phyloP scores from a whole-genome alignment of 441 rosid genomes.

The Manihot esculenta region DNA sequence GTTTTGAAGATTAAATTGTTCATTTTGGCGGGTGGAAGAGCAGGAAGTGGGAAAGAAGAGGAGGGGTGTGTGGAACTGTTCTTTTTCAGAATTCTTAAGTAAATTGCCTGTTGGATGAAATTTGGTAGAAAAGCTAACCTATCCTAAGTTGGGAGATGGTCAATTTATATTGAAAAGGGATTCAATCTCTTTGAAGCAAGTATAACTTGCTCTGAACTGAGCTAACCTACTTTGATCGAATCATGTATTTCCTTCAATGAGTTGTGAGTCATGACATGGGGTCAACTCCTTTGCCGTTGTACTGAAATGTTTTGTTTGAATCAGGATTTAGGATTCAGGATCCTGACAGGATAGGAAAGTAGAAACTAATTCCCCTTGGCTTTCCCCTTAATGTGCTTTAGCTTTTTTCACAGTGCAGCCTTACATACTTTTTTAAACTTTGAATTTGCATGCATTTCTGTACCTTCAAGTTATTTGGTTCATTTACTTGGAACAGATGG shows the following conservation, averaged over 20 bases:
- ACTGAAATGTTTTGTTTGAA: neutral
- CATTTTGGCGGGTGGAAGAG: no score
- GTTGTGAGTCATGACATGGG: no score
- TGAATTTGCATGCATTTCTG: neutral
- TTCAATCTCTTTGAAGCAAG: neutral
- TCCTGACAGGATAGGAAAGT: neutral
- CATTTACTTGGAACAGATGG: constrained; percentile 64
- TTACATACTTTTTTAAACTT: neutral
- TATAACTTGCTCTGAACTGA: neutral
- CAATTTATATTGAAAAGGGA: neutral
- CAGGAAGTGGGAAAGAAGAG: no score
- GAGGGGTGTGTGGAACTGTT: no score
- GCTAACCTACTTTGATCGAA: no score
- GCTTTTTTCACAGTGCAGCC: no score
- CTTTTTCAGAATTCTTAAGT: no score
- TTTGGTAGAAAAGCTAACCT: no score
- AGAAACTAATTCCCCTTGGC: neutral
- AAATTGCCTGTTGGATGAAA: no score
- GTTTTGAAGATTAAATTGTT: neutral
- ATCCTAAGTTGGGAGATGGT: no score
- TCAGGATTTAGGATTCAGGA: no score
- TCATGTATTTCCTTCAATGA: neutral
- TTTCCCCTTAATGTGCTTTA: no score
- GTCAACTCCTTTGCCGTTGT: neutral
- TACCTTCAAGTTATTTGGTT: neutral